These are phyloP conservation scores for Beta macrorhiza DNA, from an alignment of 179 eudicot genomes.

Conservation along the genomic window DNA sequence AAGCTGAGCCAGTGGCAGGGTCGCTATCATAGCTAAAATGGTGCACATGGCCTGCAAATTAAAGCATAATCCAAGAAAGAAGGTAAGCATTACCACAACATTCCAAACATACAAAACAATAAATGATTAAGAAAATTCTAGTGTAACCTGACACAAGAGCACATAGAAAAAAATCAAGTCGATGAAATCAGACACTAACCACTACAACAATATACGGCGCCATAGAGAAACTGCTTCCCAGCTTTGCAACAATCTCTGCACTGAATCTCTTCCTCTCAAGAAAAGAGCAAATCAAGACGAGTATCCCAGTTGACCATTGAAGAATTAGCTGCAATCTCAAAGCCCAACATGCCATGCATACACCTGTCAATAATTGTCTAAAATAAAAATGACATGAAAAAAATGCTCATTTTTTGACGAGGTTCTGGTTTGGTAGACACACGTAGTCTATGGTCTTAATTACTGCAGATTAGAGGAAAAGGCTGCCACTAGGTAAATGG, in stretches of 20 bases:
- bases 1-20: slow-evolving; percentile 88
- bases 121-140: neutral
- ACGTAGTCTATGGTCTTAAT: neutral
- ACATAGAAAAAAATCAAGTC: neutral
- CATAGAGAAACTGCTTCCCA: slow-evolving; percentile 95
- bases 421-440: slow-evolving; percentile 7
- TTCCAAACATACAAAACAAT: neutral
- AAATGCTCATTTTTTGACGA: slow-evolving; percentile 15
- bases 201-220: slow-evolving; percentile 86
- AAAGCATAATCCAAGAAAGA: neutral
- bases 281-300: slow-evolving; percentile 75
- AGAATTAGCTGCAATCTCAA: slow-evolving; percentile 85
- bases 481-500: neutral
- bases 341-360: slow-evolving; percentile 32
- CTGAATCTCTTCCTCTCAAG: slow-evolving; percentile 75
- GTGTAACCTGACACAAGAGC: neutral
- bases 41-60: slow-evolving; percentile 77
- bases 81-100: neutral
- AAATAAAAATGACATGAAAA: slow-evolving; percentile 18
- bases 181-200: slow-evolving; percentile 47
- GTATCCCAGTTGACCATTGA: slow-evolving; percentile 96
- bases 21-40: slow-evolving; percentile 92
- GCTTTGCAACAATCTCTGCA: slow-evolving; percentile 64
- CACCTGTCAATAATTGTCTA: slow-evolving; percentile 25
- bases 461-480: neutral